Percentiles rank a stretch among this genome's conserved stretches.
These are phyloP conservation scores for Yamadazyma kanchanaburiensis DNA, from an alignment of 1,139 yeast genomes.

Conservation along the genomic window DNA sequence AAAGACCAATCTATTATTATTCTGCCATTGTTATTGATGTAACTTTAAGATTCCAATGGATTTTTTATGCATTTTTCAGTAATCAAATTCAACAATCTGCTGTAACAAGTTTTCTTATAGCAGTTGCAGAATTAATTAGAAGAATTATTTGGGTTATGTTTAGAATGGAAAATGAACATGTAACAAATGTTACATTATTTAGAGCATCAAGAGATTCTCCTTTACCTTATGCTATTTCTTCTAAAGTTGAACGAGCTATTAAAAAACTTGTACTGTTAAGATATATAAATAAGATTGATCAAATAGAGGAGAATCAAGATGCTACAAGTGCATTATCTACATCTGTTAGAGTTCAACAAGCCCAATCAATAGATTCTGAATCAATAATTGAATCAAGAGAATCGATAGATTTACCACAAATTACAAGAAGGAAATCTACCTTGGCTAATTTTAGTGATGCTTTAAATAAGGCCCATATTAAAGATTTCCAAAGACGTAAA, in stretches of 20 bases:
- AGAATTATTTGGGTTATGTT: slow-evolving; percentile 86
- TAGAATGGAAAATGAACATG: slow-evolving; percentile 95
- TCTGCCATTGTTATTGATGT: slow-evolving; percentile 71
- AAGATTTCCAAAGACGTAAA: slow-evolving; percentile 78
- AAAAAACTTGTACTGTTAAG: slow-evolving; percentile 36
- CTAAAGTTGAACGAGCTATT: slow-evolving; percentile 37
- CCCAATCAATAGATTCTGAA: slow-evolving; percentile 9
- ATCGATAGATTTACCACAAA: slow-evolving; percentile 3
- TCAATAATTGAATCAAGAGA: slow-evolving; percentile 5
- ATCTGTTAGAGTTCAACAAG: slow-evolving; percentile 11
- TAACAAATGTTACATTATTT: slow-evolving; percentile 78
- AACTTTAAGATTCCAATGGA: slow-evolving; percentile 82
- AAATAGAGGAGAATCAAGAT: slow-evolving; percentile 2
- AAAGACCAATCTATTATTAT: slow-evolving; percentile 61
- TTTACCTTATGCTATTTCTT: slow-evolving; percentile 64
- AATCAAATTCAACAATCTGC: slow-evolving; percentile 85
- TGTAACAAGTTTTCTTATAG: slow-evolving; percentile 79
- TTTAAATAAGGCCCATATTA: slow-evolving; percentile 77
- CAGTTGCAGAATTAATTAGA: slow-evolving; percentile 75
- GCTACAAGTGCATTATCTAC: slow-evolving; percentile 10
- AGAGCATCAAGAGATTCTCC: slow-evolving; percentile 87
- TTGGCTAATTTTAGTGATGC: slow-evolving; percentile 51
- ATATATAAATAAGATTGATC: slow-evolving; percentile 13
- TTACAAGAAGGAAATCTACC: slow-evolving; percentile 30
- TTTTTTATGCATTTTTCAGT: slow-evolving; percentile 73